These are phyloP conservation scores for Cinnamomum micranthum DNA, from an alignment of 164 flowering plant species.

Conservation along the genomic window DNA sequence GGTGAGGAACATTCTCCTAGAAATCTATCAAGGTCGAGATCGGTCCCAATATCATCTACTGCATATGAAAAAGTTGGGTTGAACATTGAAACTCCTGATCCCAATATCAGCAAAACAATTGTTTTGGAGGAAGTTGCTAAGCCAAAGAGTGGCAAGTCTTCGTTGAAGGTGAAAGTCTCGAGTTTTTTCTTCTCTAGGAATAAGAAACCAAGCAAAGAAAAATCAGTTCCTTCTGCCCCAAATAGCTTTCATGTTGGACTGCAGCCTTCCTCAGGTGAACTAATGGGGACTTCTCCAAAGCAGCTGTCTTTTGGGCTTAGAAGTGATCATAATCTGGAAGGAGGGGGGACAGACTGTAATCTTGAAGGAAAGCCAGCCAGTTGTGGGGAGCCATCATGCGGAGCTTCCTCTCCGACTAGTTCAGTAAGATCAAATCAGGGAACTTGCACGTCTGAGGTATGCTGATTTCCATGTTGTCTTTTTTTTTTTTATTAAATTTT, in stretches of 20 bases:
- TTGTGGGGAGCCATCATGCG: slow-evolving; percentile 18
- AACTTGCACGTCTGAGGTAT: slow-evolving; percentile 38
- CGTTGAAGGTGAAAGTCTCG: slow-evolving; percentile 74
- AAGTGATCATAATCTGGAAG: slow-evolving; percentile 23
- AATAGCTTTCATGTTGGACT: slow-evolving; percentile 20
- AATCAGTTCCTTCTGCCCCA: slow-evolving; percentile 18
- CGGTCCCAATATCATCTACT: slow-evolving; percentile 74
- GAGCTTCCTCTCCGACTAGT: slow-evolving; percentile 19
- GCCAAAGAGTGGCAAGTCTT: slow-evolving; percentile 53
- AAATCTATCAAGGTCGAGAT: slow-evolving; percentile 72
- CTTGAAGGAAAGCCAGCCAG: slow-evolving; percentile 21
- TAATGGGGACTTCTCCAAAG: slow-evolving; percentile 15
- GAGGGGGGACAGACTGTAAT: slow-evolving; percentile 16
- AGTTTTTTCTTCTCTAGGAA: slow-evolving; percentile 80
- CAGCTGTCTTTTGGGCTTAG: slow-evolving; percentile 11
- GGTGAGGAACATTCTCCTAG: slow-evolving; percentile 41
- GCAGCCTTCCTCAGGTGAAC: slow-evolving; percentile 20
- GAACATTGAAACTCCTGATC: slow-evolving; percentile 37
- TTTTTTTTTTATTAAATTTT: no score
- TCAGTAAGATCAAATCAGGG: slow-evolving; percentile 19
- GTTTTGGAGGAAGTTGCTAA: slow-evolving; percentile 39
- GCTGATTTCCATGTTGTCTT: neutral
- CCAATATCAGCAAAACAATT: slow-evolving; percentile 28
- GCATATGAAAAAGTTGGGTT: slow-evolving; percentile 34
- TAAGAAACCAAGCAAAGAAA: slow-evolving; percentile 62